phyloP scores from a whole-genome alignment of 176 grass and related monocot genomes.

The Oryza glaberrima region DNA sequence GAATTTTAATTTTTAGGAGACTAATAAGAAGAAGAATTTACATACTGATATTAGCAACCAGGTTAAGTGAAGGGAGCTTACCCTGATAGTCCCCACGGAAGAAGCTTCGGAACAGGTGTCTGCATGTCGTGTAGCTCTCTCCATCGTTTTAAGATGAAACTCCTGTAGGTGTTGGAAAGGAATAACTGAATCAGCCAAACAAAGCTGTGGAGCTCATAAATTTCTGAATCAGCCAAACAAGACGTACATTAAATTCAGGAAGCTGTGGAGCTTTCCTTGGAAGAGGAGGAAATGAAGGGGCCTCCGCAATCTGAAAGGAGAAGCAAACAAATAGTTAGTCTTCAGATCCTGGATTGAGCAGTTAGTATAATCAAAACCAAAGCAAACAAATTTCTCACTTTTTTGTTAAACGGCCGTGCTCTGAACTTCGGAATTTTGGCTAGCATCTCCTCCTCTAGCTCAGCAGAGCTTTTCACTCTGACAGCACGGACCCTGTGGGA shows the following conservation, averaged over 20 bases:
- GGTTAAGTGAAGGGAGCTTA: constrained; percentile 32
- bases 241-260: constrained; percentile 75
- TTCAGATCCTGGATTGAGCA: constrained; percentile 10
- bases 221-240: background rate
- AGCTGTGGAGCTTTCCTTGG: constrained; percentile 61
- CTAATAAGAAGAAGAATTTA: background rate
- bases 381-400: constrained; percentile 50
- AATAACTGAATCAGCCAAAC: constrained; percentile 13
- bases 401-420: constrained; percentile 92
- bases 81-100: constrained; percentile 52
- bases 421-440: constrained; percentile 98
- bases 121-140: constrained; percentile 65
- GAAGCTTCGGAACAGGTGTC: constrained; percentile 73
- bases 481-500: constrained; percentile 77
- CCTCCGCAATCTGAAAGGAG: constrained; percentile 77
- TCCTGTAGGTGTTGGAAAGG: constrained; percentile 55
- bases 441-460: constrained; percentile 93
- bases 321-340: constrained; percentile 29
- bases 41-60: background rate
- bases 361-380: constrained; percentile 12
- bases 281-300: constrained; percentile 61
- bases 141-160: constrained; percentile 86
- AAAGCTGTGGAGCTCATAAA: constrained; percentile 4
- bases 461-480: constrained; percentile 77
- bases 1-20: background rate